phyloP scores from a whole-genome alignment of 2,329 filamentous ascomycete species.

The Trichoderma semiorbis region DNA sequence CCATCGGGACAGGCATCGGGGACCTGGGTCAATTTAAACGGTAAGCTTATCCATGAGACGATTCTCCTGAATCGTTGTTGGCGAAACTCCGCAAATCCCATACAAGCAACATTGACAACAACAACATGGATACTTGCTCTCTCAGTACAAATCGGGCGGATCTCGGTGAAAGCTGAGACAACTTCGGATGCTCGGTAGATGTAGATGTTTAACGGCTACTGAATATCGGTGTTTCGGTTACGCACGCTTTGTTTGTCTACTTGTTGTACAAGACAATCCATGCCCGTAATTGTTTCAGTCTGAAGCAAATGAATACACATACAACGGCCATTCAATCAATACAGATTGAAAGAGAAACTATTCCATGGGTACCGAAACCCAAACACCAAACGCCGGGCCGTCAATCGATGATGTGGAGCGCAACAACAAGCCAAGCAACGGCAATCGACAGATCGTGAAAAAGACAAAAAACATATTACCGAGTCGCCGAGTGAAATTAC shows the following conservation, averaged over 20 bases:
- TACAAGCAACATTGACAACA: neutral
- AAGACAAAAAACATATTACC: neutral
- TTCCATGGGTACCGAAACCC: neutral
- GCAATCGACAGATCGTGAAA: neutral
- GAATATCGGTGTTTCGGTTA: neutral
- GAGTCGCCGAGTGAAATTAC: constrained; percentile 2
- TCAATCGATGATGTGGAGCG: neutral
- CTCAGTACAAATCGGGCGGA: neutral
- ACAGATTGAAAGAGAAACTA: too few species aligned
- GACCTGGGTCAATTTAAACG: neutral
- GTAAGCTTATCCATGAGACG: neutral
- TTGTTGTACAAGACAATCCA: neutral
- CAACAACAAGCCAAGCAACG: neutral
- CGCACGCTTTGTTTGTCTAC: neutral
- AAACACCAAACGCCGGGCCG: neutral
- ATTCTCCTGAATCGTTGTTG: neutral
- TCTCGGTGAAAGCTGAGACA: neutral
- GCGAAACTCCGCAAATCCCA: neutral
- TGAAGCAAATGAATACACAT: neutral
- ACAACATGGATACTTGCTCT: neutral
- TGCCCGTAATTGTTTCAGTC: neutral
- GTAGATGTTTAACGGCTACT: neutral
- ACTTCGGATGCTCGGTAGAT: neutral
- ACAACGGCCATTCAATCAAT: neutral
- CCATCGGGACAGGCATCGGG: neutral